A percentile compares a stretch with the other conserved stretches of the same genome.
phyloP scores from a whole-genome alignment of 2,329 filamentous ascomycete genomes.

The Alternaria postmessia region DNA sequence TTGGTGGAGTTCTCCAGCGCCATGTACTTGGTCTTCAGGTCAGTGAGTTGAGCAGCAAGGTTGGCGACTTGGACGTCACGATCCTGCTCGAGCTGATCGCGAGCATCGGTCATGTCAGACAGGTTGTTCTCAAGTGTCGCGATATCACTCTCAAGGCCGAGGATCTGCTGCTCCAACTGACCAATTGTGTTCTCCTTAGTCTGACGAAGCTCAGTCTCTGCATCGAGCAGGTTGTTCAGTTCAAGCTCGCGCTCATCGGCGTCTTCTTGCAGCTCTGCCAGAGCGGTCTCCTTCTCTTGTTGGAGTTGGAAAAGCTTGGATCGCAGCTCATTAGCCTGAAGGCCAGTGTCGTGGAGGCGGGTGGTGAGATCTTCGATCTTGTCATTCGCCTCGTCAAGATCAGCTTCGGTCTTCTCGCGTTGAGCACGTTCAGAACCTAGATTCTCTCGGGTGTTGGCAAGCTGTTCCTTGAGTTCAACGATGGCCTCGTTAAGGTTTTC shows the following conservation, averaged over 20 bases:
- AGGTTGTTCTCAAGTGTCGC: conserved; percentile 32
- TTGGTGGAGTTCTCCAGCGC: conserved; percentile 43
- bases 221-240: conserved; percentile 49
- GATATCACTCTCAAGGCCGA: conserved; percentile 47
- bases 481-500: conserved; percentile 46
- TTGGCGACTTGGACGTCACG: conserved; percentile 46
- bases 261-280: conserved; percentile 49
- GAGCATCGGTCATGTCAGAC: conserved; percentile 36
- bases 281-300: conserved; percentile 50
- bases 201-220: conserved; percentile 51
- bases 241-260: conserved; percentile 52
- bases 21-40: conserved; percentile 41
- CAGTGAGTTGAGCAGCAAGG: conserved; percentile 46
- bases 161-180: conserved; percentile 45
- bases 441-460: conserved; percentile 48
- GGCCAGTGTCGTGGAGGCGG: conserved; percentile 52
- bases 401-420: conserved; percentile 54
- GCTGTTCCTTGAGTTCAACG: conserved; percentile 49
- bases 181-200: conserved; percentile 47
- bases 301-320: conserved; percentile 58
- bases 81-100: conserved; percentile 42
- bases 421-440: conserved; percentile 54
- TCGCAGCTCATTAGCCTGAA: conserved; percentile 58
- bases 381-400: conserved; percentile 53
- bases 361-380: conserved; percentile 53